Conservation (phyloP, 2,329 filamentous ascomycete species). For the Alternaria sp. region DNA sequence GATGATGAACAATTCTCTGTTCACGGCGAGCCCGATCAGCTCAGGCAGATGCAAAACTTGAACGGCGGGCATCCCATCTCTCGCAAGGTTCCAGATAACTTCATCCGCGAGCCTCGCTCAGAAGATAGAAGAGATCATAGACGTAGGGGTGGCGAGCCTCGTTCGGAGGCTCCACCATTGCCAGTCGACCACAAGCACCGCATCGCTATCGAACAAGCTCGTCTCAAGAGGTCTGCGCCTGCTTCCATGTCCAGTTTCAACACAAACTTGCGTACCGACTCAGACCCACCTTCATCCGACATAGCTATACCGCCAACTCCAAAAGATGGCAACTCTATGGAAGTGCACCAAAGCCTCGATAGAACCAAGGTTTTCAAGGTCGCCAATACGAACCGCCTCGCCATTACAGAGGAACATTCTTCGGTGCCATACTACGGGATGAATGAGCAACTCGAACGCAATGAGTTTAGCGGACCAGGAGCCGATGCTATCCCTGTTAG, state of each 20-base stretch:
- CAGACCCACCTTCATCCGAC: conserved; percentile 56
- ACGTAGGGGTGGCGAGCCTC: conserved; percentile 11
- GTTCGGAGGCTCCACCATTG: conserved; percentile 34
- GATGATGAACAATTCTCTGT: background rate
- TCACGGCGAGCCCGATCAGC: background rate
- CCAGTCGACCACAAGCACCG: conserved; percentile 35
- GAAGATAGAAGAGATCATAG: conserved; percentile 6
- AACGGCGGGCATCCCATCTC: conserved; percentile 24
- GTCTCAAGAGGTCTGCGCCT: conserved; percentile 31
- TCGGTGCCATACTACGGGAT: conserved; percentile 49
- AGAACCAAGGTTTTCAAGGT: conserved; percentile 39
- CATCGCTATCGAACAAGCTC: conserved; percentile 33
- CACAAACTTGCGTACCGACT: conserved; percentile 48
- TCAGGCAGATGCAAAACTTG: conserved; percentile 17
- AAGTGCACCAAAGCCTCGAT: conserved; percentile 38
- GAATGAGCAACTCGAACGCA: conserved; percentile 49
- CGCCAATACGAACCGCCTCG: conserved; percentile 34
- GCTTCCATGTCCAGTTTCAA: conserved; percentile 45
- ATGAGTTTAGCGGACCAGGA: conserved; percentile 27
- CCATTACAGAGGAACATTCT: conserved; percentile 33
- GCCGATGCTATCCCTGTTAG: conserved; percentile 43
- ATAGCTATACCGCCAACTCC: conserved; percentile 56
- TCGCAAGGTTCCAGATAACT: conserved; percentile 5
- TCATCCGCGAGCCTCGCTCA: conserved; percentile 2
- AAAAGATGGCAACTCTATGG: conserved; percentile 48